Evolutionary conservation across 2,329 filamentous ascomycete genomes (phyloP).

Genomic region (Achaetomium macrosporum): DNA sequence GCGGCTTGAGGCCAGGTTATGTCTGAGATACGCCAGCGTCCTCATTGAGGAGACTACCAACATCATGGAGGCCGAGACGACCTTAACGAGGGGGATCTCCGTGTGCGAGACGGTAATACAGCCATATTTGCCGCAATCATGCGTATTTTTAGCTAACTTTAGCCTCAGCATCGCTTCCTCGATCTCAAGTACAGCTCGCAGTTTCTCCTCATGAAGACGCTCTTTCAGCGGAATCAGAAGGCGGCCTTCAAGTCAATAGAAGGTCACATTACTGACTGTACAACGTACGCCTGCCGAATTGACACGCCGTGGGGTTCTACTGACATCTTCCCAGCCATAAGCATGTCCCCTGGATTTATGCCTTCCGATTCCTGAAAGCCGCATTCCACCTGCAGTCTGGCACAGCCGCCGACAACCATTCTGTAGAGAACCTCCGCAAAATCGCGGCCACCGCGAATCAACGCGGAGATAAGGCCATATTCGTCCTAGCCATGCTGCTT

Average conservation of each 20-base stretch:
- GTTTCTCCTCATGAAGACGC: slow-evolving; percentile 63
- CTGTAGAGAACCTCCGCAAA: slow-evolving; percentile 62
- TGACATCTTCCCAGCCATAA: slow-evolving; percentile 44
- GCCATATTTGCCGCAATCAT: background rate
- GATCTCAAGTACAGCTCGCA: slow-evolving; percentile 75
- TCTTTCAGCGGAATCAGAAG: slow-evolving; percentile 65
- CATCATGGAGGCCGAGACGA: slow-evolving; percentile 64
- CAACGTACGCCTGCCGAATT: slow-evolving; percentile 44
- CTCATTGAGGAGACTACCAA: slow-evolving; percentile 73
- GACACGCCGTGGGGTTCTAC: slow-evolving; percentile 2
- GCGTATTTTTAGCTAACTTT: slow-evolving; percentile 13
- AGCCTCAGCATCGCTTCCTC: slow-evolving; percentile 44
- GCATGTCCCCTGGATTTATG: slow-evolving; percentile 68
- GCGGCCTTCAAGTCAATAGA: slow-evolving; percentile 69
- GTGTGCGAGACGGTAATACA: slow-evolving; percentile 58
- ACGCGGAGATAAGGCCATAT: slow-evolving; percentile 57
- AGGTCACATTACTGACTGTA: slow-evolving; percentile 60
- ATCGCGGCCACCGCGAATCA: slow-evolving; percentile 55
- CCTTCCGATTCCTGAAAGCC: slow-evolving; percentile 67
- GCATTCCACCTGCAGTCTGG: slow-evolving; percentile 60
- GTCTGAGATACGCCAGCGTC: slow-evolving; percentile 65
- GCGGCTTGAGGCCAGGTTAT: slow-evolving; percentile 61
- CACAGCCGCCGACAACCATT: slow-evolving; percentile 54
- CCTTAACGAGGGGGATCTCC: slow-evolving; percentile 64
- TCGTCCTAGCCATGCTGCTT: slow-evolving; percentile 58